A percentile compares a stretch with the other conserved stretches of the same genome.
Evolutionary conservation across 495 filamentous ascomycete species (phyloP).

Genomic region (Lichina pygmaea): DNA sequence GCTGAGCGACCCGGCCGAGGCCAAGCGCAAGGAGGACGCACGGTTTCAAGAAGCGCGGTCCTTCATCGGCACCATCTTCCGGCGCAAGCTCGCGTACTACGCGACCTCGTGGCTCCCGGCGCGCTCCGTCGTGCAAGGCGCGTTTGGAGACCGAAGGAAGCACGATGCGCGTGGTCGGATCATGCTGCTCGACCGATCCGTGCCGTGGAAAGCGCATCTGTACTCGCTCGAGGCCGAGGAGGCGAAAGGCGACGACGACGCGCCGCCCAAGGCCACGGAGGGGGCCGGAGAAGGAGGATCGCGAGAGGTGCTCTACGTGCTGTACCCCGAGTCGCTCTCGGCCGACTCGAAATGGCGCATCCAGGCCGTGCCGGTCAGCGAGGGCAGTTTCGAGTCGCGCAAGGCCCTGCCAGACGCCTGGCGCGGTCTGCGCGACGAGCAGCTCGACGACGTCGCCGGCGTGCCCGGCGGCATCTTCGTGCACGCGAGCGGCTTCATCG

Average conservation of each 20-base stretch:
- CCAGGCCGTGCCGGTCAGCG: constrained; percentile 55
- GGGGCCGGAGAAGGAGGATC: too few species aligned
- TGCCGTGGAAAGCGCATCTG: constrained; percentile 90
- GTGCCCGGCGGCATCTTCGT: constrained; percentile 67
- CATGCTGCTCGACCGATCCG: constrained; percentile 45
- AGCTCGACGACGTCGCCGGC: constrained; percentile 47
- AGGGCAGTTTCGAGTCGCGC: constrained; percentile 67
- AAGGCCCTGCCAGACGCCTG: constrained; percentile 75
- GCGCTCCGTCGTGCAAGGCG: constrained; percentile 41
- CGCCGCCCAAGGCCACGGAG: not conserved
- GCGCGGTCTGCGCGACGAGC: constrained; percentile 69
- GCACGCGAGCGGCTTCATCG: constrained; percentile 87
- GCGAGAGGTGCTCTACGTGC: constrained; percentile 44
- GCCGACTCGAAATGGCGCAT: constrained; percentile 69
- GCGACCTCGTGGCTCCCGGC: constrained; percentile 66
- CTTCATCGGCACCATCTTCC: constrained; percentile 70
- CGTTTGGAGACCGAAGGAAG: constrained; percentile 34
- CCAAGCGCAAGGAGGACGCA: constrained; percentile 49
- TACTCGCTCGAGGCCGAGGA: constrained; percentile 49
- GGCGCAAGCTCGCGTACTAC: constrained; percentile 45
- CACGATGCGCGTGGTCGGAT: constrained; percentile 51
- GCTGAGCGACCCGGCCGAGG: constrained; percentile 20
- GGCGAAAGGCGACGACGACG: constrained; percentile 13
- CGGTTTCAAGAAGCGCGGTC: constrained; percentile 48
- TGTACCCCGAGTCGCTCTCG: constrained; percentile 57